Conservation (phyloP, 805 yeast species). For the Kuraishia cidri region DNA sequence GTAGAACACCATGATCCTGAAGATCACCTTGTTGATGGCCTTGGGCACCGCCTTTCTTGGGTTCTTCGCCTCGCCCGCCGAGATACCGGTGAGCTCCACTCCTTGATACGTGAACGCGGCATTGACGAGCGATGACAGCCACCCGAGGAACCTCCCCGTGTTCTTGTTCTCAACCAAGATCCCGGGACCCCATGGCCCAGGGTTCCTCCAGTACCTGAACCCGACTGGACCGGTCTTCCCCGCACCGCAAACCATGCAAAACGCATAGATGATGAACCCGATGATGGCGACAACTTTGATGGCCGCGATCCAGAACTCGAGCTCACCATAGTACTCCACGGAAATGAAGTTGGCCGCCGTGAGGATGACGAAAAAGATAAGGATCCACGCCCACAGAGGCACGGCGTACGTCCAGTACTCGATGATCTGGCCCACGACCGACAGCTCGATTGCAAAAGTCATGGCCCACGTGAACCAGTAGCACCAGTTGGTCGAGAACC, state of each 20-base stretch:
- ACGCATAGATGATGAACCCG: conserved; percentile 61
- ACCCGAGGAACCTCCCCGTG: conserved; percentile 58
- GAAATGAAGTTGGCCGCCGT: conserved; percentile 52
- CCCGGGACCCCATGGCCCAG: conserved; percentile 72
- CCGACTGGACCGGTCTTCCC: conserved; percentile 64
- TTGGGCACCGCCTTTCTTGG: conserved; percentile 65
- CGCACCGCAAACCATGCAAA: conserved; percentile 72
- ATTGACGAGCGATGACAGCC: conserved; percentile 58
- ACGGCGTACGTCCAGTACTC: conserved; percentile 62
- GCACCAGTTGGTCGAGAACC: conserved; percentile 64
- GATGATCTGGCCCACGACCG: conserved; percentile 60
- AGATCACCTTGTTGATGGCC: conserved; percentile 61
- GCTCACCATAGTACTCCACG: conserved; percentile 63
- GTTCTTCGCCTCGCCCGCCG: conserved; percentile 67
- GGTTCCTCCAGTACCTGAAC: conserved; percentile 74
- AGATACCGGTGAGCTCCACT: conserved; percentile 66
- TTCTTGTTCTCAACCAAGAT: conserved; percentile 34
- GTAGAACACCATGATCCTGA: conserved; percentile 60
- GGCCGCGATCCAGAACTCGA: conserved; percentile 68
- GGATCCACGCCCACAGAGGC: conserved; percentile 67
- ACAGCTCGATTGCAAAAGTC: conserved; percentile 66
- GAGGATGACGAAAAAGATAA: conserved; percentile 52
- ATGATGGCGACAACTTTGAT: conserved; percentile 59
- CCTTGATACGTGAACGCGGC: conserved; percentile 83
- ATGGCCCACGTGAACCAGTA: conserved; percentile 77